phyloP scores from a whole-genome alignment of 805 yeast species.

The Lipomyces starkeyi region DNA sequence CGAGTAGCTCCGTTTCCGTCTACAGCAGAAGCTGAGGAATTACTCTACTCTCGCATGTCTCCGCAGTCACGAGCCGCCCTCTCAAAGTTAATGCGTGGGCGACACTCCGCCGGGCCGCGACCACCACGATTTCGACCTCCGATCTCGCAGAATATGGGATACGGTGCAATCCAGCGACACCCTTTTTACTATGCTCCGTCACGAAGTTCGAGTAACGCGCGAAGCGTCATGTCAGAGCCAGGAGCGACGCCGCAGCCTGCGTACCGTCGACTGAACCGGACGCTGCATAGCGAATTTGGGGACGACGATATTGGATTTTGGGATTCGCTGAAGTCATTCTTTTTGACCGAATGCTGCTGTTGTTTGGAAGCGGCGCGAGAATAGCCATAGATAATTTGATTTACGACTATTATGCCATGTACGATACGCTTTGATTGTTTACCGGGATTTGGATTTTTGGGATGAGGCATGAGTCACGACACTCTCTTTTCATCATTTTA shows the following conservation, averaged over 20 bases:
- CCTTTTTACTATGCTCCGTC: constrained; percentile 33
- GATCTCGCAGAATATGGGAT: constrained; percentile 38
- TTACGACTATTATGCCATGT: neutral
- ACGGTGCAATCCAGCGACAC: constrained; percentile 37
- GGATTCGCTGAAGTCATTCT: constrained; percentile 27
- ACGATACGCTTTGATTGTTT: neutral
- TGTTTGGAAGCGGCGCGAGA: constrained; percentile 17
- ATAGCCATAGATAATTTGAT: neutral
- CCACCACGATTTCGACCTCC: constrained; percentile 38
- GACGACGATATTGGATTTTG: constrained; percentile 34
- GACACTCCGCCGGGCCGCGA: constrained; percentile 27
- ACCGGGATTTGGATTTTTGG: neutral
- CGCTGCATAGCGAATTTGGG: constrained; percentile 21
- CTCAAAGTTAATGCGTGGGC: constrained; percentile 33
- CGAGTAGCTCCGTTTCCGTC: constrained; percentile 38
- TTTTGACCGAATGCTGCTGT: constrained; percentile 33
- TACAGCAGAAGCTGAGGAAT: constrained; percentile 36
- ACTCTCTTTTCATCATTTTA: neutral
- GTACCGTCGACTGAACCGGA: constrained; percentile 13
- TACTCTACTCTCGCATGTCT: constrained; percentile 37
- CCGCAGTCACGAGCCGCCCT: constrained; percentile 37
- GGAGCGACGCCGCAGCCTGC: constrained; percentile 23
- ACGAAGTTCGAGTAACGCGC: constrained; percentile 19
- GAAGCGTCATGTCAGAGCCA: constrained; percentile 21
- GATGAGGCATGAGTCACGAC: neutral